Percentiles rank a stretch among this genome's conserved stretches.
Evolutionary conservation across 768 basidiomycete genomes (phyloP).

Genomic region (Panus rudis): DNA sequence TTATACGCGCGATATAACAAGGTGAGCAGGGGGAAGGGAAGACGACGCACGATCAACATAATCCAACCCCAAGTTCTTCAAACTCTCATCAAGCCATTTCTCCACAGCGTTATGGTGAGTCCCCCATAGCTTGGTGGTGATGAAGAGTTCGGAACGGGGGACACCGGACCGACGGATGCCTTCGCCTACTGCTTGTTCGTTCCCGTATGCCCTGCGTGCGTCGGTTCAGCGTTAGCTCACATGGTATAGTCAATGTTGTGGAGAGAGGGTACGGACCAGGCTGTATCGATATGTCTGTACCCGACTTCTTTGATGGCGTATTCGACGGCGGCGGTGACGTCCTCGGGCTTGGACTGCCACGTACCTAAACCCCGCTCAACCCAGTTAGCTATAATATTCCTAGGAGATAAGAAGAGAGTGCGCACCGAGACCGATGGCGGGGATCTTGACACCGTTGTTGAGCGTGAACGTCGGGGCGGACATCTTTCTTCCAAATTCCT

Average conservation of each 20-base stretch:
- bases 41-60: constrained; percentile 69
- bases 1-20: constrained; percentile 6
- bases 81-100: constrained; percentile 65
- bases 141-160: constrained; percentile 65
- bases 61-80: constrained; percentile 73
- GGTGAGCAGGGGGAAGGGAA: background rate
- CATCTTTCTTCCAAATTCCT: too few species aligned
- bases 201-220: constrained; percentile 49
- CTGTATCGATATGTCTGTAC: constrained; percentile 74
- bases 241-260: background rate
- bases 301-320: constrained; percentile 67
- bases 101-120: constrained; percentile 69
- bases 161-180: constrained; percentile 75
- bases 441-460: constrained; percentile 52
- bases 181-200: constrained; percentile 78
- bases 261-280: constrained; percentile 30
- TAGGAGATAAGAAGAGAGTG: constrained; percentile 4
- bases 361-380: constrained; percentile 49
- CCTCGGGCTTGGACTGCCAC: constrained; percentile 72
- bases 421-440: constrained; percentile 52
- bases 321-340: constrained; percentile 65
- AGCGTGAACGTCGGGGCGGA: constrained; percentile 45
- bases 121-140: constrained; percentile 67
- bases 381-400: too few species aligned
- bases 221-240: background rate